Percentiles rank a stretch among this genome's conserved stretches.
These are phyloP conservation scores for Rhizopogon vulgaris DNA, from an alignment of 768 basidiomycete species.

Conservation along the genomic window DNA sequence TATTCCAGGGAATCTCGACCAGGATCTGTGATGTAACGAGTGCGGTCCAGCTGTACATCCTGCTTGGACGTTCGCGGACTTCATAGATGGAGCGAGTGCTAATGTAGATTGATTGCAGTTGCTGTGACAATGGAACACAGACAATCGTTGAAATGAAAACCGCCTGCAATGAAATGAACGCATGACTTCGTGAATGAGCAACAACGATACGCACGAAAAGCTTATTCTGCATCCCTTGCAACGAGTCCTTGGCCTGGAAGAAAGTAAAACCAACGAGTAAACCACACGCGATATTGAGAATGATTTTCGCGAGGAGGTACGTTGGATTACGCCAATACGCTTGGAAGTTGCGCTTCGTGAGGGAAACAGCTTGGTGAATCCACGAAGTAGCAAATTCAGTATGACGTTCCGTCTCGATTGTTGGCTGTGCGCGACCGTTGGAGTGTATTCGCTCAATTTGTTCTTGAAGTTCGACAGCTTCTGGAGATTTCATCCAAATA, in stretches of 20 bases:
- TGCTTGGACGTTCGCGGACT: slow-evolving; percentile 55
- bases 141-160: slow-evolving; percentile 44
- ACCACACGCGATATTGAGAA: slow-evolving; percentile 25
- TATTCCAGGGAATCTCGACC: slow-evolving; percentile 40
- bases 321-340: slow-evolving; percentile 36
- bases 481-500: slow-evolving; percentile 39
- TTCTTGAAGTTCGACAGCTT: slow-evolving; percentile 29
- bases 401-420: slow-evolving; percentile 16
- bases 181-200: too few species aligned
- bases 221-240: slow-evolving; percentile 38
- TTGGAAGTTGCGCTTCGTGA: slow-evolving; percentile 25
- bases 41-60: slow-evolving; percentile 60
- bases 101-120: slow-evolving; percentile 56
- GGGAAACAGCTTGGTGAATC: slow-evolving; percentile 27
- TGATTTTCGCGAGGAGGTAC: slow-evolving; percentile 35
- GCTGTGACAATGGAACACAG: slow-evolving; percentile 44
- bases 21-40: slow-evolving; percentile 48
- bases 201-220: slow-evolving; percentile 31
- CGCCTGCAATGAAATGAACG: slow-evolving; percentile 24
- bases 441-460: slow-evolving; percentile 40
- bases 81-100: slow-evolving; percentile 51
- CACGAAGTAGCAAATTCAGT: slow-evolving; percentile 34
- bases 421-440: slow-evolving; percentile 24
- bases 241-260: slow-evolving; percentile 27
- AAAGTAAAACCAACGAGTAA: slow-evolving; percentile 40